These are phyloP conservation scores for Ceratobasidium sp. DNA, from an alignment of 1,284 basidiomycete genomes.

Conservation along the genomic window DNA sequence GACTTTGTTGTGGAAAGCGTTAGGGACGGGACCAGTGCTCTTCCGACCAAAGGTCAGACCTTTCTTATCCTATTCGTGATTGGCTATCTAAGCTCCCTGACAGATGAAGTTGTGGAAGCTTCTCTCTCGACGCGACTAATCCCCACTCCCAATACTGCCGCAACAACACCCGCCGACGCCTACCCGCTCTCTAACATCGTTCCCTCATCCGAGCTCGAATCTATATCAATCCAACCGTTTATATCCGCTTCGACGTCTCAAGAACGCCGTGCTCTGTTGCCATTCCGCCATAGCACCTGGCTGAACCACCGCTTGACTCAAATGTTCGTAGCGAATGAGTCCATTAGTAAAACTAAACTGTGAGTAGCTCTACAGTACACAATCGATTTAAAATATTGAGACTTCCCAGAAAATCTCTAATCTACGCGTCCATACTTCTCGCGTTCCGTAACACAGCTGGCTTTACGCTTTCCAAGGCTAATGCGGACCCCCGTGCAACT, in stretches of 20 bases:
- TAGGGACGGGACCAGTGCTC: constrained; percentile 72
- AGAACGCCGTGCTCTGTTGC: constrained; percentile 70
- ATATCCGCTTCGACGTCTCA: constrained; percentile 65
- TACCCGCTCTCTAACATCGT: constrained; percentile 84
- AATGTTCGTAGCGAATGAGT: constrained; percentile 62
- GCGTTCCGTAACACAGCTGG: constrained; percentile 69
- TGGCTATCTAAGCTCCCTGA: constrained; percentile 1
- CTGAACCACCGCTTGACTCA: constrained; percentile 70
- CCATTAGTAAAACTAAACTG: constrained; percentile 69
- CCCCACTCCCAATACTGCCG: constrained; percentile 76
- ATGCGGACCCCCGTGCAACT: constrained; percentile 50
- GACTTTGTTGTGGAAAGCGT: constrained; percentile 85
- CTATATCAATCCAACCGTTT: constrained; percentile 68
- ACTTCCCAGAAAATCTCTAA: constrained; percentile 72
- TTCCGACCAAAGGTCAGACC: constrained; percentile 74
- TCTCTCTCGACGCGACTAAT: constrained; percentile 78
- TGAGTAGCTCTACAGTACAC: constrained; percentile 52
- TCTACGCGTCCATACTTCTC: constrained; percentile 84
- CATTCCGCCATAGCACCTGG: constrained; percentile 76
- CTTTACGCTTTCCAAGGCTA: constrained; percentile 65
- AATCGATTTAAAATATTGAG: constrained; percentile 39
- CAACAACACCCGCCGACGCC: constrained; percentile 73
- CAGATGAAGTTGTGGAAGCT: constrained; percentile 64
- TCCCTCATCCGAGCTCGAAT: constrained; percentile 80
- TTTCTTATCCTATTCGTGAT: neutral